Conservation (phyloP, 2,329 filamentous ascomycete species). For the Cryphonectria naterciae region DNA sequence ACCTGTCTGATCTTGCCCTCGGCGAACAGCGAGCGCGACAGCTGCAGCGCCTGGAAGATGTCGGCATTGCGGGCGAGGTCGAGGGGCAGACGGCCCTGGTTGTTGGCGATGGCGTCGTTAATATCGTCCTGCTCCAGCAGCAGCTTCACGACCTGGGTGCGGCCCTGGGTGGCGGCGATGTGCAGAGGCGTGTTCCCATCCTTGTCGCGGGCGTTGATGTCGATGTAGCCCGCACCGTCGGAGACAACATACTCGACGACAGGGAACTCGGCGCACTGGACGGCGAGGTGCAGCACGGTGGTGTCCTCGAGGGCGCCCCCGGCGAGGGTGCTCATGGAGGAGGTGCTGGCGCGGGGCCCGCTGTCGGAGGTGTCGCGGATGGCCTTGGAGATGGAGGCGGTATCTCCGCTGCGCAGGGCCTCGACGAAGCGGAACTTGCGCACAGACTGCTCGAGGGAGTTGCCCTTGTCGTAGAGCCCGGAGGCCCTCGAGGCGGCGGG, state of each 20-base stretch:
- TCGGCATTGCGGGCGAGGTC: constrained; percentile 91
- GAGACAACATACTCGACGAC: constrained; percentile 96
- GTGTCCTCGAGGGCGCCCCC: constrained; percentile 71
- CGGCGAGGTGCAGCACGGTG: constrained; percentile 87
- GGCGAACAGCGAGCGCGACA: constrained; percentile 86
- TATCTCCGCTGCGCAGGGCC: constrained; percentile 87
- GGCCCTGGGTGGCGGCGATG: constrained; percentile 80
- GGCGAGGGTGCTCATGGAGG: constrained; percentile 52
- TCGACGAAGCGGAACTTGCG: constrained; percentile 94
- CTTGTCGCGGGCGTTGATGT: constrained; percentile 87
- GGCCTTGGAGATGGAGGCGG: constrained; percentile 83
- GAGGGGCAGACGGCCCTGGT: constrained; percentile 80
- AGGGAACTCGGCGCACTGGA: constrained; percentile 90
- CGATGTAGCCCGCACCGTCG: constrained; percentile 67
- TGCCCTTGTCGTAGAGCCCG: constrained; percentile 47
- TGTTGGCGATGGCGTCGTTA: constrained; percentile 87
- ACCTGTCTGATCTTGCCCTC: constrained; percentile 85
- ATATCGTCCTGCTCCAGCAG: constrained; percentile 81
- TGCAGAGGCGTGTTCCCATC: constrained; percentile 95
- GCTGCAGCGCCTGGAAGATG: constrained; percentile 93
- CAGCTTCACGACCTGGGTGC: constrained; percentile 78
- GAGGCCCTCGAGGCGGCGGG: constrained; percentile 38
- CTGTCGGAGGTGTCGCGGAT: constrained; percentile 69
- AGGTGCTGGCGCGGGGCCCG: constrained; percentile 59
- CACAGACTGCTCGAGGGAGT: constrained; percentile 87